Base-by-base conservation (phyloP, 2,329 filamentous ascomycete genomes). In the Cercospora sesami region DNA sequence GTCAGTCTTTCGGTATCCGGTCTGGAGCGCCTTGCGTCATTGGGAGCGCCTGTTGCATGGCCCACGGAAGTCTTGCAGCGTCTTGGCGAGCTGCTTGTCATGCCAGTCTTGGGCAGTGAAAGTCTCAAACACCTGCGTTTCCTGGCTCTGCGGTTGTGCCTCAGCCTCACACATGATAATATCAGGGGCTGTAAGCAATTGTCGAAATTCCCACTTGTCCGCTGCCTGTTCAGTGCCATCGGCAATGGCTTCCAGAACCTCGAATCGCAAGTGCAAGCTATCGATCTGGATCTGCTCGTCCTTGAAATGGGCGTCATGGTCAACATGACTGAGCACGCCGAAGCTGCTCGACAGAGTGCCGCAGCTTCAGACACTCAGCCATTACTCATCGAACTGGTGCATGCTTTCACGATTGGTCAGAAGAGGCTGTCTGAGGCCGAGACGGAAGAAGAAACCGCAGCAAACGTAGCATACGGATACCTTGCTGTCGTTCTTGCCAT, bases 91-190 rank as follows among this genome's bases (percentile, higher is more conserved):
- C 51, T 76, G 2, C 68, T 75, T 10, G 60, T 64, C 5, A 48
- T 65, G n/a, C 70, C 73, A 1, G 21, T 42, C 12, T 57, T 73
- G 9, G 59, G 64, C 5, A 33, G 58, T n/a, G 61, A 59, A 9
- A 66, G 53, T 18, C 28, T 69, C 5, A 69, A 68, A 18, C 70
- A 75, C 26, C 68, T 76, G 1, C 67, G 68, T 4, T 77, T 77
- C 63, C 78, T 88, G 18, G 80, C 87, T 30, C 81, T 94, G 58
- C 88, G 91, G 66, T 84, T 97, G 4, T 89, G 92, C 39, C 86
- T 97, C 70, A 96, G 96, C 74, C 85, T 94, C 60, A 95, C 93
- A 8, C 97, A 97, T 81, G 92, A 93, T 73, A 91, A 91, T 69
- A 80, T 86, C 0, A 82, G 83, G 14, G 88, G 92, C 12, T 93